These are phyloP conservation scores for Allium cepa DNA, from an alignment of 106 monocot species.

Conservation along the genomic window DNA sequence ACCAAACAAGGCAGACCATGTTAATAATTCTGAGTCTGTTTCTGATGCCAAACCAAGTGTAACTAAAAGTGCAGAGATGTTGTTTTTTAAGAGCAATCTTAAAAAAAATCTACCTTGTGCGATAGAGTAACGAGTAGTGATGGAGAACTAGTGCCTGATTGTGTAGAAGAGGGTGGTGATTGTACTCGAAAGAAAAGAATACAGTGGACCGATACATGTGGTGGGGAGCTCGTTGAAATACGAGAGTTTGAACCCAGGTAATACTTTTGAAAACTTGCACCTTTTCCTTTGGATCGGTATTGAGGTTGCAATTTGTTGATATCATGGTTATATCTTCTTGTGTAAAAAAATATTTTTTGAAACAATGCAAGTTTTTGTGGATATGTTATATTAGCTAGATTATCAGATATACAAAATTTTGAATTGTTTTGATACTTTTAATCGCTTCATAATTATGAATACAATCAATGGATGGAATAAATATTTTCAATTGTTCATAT, in stretches of 20 bases:
- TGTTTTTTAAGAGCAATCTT: conserved; percentile 35
- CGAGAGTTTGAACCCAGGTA: conserved; percentile 92
- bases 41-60: neutral
- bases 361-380: too few relatives aligned
- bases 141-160: conserved; percentile 7
- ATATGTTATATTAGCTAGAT: too few relatives aligned
- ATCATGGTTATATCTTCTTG: too few relatives aligned
- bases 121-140: neutral
- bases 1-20: conserved; percentile 31
- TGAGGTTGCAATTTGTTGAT: too few relatives aligned
- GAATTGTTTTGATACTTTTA: too few relatives aligned
- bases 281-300: neutral
- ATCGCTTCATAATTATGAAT: too few relatives aligned
- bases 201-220: conserved; percentile 87
- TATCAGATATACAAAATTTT: too few relatives aligned
- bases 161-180: conserved; percentile 10
- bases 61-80: conserved; percentile 16
- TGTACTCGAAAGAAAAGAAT: conserved; percentile 35
- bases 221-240: conserved; percentile 75
- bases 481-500: too few relatives aligned
- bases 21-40: conserved; percentile 12
- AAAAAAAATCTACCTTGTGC: conserved; percentile 18
- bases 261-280: too few relatives aligned
- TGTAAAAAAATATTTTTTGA: too few relatives aligned
- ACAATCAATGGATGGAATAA: too few relatives aligned